phyloP scores from a whole-genome alignment of 257 asterid genomes.

The Coffea eugenioides region DNA sequence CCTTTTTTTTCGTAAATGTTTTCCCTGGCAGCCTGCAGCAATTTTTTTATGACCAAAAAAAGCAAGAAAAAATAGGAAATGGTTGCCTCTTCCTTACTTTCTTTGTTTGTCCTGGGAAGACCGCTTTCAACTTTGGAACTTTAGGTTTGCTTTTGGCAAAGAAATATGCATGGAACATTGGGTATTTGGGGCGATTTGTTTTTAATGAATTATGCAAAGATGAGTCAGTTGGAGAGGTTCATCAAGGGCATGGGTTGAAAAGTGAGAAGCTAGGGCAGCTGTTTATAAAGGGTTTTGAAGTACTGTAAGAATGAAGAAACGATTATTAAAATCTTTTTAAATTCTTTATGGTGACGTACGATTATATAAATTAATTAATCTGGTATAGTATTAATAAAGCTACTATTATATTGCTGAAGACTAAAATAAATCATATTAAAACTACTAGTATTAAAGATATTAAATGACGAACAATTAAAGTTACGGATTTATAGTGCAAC shows the following conservation, averaged over 20 bases:
- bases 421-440: background rate
- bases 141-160: background rate
- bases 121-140: background rate
- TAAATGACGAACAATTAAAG: no score
- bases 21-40: no score
- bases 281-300: no score
- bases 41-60: no score
- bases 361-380: background rate
- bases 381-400: background rate
- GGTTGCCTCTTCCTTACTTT: background rate
- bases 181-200: background rate
- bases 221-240: constrained; percentile 15
- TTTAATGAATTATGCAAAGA: constrained; percentile 15
- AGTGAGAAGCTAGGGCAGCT: constrained; percentile 19
- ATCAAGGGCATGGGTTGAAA: background rate
- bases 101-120: background rate
- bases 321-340: background rate
- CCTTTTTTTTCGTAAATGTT: no score
- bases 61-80: background rate
- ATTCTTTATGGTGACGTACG: background rate
- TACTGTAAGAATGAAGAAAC: background rate
- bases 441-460: no score
- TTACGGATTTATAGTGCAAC: no score
- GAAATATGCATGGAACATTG: background rate
- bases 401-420: background rate